phyloP scores from a whole-genome alignment of 192 early-diverging fungal species.

The Chytriomyces sp. region DNA sequence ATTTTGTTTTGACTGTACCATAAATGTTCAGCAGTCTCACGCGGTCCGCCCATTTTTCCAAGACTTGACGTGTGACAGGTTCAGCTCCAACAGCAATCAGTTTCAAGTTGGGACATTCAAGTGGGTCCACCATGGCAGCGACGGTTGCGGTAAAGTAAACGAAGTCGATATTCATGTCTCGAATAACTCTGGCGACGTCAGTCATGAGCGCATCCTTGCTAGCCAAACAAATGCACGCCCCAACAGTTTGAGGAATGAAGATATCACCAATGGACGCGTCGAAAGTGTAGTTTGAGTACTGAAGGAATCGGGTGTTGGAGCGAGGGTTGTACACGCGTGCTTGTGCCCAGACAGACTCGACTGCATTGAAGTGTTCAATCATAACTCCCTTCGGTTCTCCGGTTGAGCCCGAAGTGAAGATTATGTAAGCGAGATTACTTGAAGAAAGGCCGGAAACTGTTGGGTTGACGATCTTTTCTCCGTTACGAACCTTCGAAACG shows the following conservation, averaged over 20 bases:
- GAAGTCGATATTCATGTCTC: constrained; percentile 1
- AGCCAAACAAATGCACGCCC: constrained; percentile 32
- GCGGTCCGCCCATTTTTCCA: constrained; percentile 35
- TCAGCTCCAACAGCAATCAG: constrained; percentile 37
- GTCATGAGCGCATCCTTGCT: constrained; percentile 25
- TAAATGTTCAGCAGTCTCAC: constrained; percentile 37
- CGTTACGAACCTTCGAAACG: neutral
- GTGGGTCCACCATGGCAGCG: constrained; percentile 27
- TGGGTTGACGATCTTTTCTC: neutral
- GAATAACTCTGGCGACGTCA: no score
- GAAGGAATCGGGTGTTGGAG: constrained; percentile 13
- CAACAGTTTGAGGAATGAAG: constrained; percentile 22
- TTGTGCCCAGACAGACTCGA: constrained; percentile 39
- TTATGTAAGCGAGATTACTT: constrained; percentile 11
- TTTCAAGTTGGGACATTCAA: constrained; percentile 39
- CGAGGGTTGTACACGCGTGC: constrained; percentile 17
- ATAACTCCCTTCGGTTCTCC: constrained; percentile 51
- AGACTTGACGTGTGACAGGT: constrained; percentile 1
- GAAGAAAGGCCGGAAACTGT: neutral
- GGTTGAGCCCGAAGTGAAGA: constrained; percentile 51
- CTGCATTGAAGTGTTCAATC: constrained; percentile 36
- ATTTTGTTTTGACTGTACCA: constrained; percentile 37
- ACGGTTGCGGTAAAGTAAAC: constrained; percentile 43
- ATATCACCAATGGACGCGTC: constrained; percentile 39
- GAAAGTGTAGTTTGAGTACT: constrained; percentile 34